Evolutionary conservation across 148 eudicot genomes (phyloP).

Genomic region (Rhododendron vialii): DNA sequence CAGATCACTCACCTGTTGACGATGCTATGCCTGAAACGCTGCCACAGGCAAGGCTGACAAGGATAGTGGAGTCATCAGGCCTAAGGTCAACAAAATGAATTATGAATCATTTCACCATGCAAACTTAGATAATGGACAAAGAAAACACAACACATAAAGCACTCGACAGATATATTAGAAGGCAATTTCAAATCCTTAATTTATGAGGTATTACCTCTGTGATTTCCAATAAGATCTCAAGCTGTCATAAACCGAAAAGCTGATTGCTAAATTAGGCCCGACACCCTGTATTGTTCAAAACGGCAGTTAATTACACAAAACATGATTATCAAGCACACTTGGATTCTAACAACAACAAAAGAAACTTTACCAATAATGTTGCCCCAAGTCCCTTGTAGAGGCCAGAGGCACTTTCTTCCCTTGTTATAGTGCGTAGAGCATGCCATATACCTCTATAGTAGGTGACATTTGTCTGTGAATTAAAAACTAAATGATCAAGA

Average conservation of each 20-base stretch:
- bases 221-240: slow-evolving; percentile 68
- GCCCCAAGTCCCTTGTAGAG: slow-evolving; percentile 98
- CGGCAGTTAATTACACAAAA: neutral
- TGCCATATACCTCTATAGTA: slow-evolving; percentile 90
- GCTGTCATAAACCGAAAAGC: slow-evolving; percentile 91
- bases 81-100: slow-evolving; percentile 29
- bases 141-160: neutral
- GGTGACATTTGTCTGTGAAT: slow-evolving; percentile 65
- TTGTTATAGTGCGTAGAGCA: slow-evolving; percentile 67
- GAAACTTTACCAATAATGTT: slow-evolving; percentile 61
- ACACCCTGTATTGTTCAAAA: slow-evolving; percentile 60
- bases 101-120: neutral
- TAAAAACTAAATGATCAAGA: neutral
- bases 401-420: slow-evolving; percentile 71
- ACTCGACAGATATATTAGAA: too few relatives aligned
- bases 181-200: neutral
- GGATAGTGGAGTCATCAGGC: slow-evolving; percentile 68
- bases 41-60: slow-evolving; percentile 96
- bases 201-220: slow-evolving; percentile 43
- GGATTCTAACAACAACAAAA: neutral
- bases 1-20: slow-evolving; percentile 71
- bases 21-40: slow-evolving; percentile 94
- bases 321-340: neutral
- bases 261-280: slow-evolving; percentile 93
- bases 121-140: neutral